Base-by-base conservation (phyloP, 78 protist genomes). In the Abeoforma whisleri region DNA sequence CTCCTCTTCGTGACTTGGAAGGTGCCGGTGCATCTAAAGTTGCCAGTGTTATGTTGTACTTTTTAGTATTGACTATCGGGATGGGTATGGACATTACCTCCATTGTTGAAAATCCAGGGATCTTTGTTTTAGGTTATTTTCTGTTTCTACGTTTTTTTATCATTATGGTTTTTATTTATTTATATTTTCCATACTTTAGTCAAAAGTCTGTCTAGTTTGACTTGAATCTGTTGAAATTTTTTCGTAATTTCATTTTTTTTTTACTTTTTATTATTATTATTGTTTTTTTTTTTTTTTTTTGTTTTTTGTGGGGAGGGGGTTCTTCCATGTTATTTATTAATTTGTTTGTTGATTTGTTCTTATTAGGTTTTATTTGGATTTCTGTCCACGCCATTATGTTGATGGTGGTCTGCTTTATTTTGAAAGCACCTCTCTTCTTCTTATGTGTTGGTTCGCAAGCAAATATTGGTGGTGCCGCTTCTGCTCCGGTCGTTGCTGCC, bases 331-430 rank as follows among this genome's bases (percentile, higher is more conserved):
- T n/a, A n/a, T n/a, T n/a, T n/a, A n/a, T n/a, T n/a, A n/a, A n/a
- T n/a, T n/a, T n/a, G n/a, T n/a, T n/a, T n/a, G n/a, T n/a, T n/a
- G n/a, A n/a, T n/a, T n/a, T n/a, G n/a, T n/a, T n/a, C n/a, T n/a
- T n/a, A n/a, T n/a, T n/a, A n/a, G 76, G 76, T 35, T 72, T 72
- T 16, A 72, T 72, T 35, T 72, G 76, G 76, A 72, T 72, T 35
- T 72, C 12, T 5, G 35, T 72, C 2, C 76, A 72, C 12, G 76
- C 57, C 12, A 12, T 2, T 16, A 16, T 2, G 33, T 37, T 72
- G 12, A 34, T 72, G 2, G 5, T 72, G 12, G 37, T 72, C 5
- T 72, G 76, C 12, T 35, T 2, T 5, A 16, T 72, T 2, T 16
- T 72, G 76, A 34, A 35, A 34, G 76, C 76, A 48, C 76, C 76